Base-by-base conservation (phyloP, 352 stramenopile species). In the Phytophthora palmivora region DNA sequence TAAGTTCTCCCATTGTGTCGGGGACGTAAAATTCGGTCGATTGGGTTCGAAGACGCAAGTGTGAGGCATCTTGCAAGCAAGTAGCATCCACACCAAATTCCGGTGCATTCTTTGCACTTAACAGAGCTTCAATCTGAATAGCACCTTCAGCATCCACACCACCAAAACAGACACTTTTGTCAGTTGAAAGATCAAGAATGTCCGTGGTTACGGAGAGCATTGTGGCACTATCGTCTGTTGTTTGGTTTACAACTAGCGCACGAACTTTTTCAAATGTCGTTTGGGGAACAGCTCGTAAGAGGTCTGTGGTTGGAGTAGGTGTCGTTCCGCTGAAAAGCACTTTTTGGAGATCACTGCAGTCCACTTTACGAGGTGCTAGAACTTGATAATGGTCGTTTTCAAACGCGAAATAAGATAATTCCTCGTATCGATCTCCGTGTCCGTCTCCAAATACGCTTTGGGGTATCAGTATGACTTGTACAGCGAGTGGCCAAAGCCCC, bases 381-480 rank as follows among this genome's bases (percentile, higher is more conserved):
- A 76, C 60, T 54, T 79, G 67, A 38, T 79, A 79, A 37, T 76
- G 67, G 21, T 79, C 71, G 37, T 71, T 74, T 15, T 79, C 71
- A 7, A 71, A 57, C 12, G 60, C 60, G 16, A 66, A 70, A n/a
- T 70, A 70, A 3, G 62, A 70, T 4, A 65, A 26, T 44, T 82
- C 58, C 21, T 79, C 69, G 48, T 79, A 82, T 6, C 73, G 54
- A 38, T 82, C 73, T 26, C 73, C 73, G 38, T 82, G 73, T 38
- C 73, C 73, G 19, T 82, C 69, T 21, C 73, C 73, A 26, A 82
- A 77, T 2, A 79, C 67, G 32, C 66, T 79, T 49, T 70, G 19
- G 0, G 73, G 73, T 1, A 61, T 48, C 18, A 75, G 22, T 0
- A 75, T 52, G 18, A 72, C 15, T 47, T 82, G 73, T 4, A 82